Evolutionary conservation across 805 yeast genomes (phyloP), one percentile per base, ranked within the genome.

Genomic region (Sungouiozyma ichnusensis): DNA sequence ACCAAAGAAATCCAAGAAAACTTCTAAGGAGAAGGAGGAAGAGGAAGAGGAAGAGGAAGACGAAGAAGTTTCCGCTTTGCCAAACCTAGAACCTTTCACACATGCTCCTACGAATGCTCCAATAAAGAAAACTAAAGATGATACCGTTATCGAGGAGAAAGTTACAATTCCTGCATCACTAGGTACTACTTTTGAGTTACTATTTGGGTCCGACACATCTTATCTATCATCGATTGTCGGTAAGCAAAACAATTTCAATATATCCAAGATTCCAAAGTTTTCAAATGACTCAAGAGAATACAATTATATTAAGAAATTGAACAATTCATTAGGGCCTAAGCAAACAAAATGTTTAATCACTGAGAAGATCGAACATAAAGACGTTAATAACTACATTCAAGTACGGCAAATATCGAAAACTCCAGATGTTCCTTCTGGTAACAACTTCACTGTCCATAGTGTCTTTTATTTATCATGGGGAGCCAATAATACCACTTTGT

Each of bases 401-500:
- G 73, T 77, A 2, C 63, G 67, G 13, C 81, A 77, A 48, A 54
- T 66, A 1, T 76, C 85, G 0, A 71, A 68, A 20, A 77, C 85
- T 0, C 88, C 87, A 0, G 87, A 81, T 59, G 85, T 81, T 9
- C 88, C 88, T 0, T 76, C 80, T 32, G 94, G 94, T 9, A 71
- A 69, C 46, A 70, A 79, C 1, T 84, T 84, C 51, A 68, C 72
- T 33, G 83, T 82, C 2, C 67, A 71, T 36, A 78, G 88, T 1
- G 69, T 72, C 33, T 67, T 77, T 17, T 75, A 68, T 53, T 51
- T 82, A 5, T 69, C 73, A n/a, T 84, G 94, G 94, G 67, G 62
- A 13, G 67, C 67, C 9, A 63, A 65, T 38, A 78, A 79, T 54
- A 39, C 61, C 2, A 79, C 90, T 1, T 64, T 60, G 18, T 41